phyloP scores from a whole-genome alignment of 805 yeast genomes.

The Diddensiella transvaalensis region DNA sequence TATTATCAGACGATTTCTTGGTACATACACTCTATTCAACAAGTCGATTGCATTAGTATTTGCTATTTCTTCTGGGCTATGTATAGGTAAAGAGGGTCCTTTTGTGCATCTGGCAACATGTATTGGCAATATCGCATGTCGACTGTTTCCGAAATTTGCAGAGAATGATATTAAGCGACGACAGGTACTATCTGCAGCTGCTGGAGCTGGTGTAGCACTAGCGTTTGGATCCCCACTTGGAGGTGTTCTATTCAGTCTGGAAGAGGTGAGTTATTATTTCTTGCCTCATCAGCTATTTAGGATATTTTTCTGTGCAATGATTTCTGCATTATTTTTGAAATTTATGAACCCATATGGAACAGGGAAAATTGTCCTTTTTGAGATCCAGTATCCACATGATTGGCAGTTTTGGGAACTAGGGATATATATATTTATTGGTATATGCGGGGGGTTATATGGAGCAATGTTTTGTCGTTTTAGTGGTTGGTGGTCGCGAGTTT shows the following conservation, averaged over 20 bases:
- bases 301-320: conserved; percentile 53
- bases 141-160: conserved; percentile 45
- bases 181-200: conserved; percentile 53
- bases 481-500: conserved; percentile 41
- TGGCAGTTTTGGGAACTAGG: conserved; percentile 50
- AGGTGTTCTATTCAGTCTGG: conserved; percentile 54
- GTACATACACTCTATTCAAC: conserved; percentile 47
- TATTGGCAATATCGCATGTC: conserved; percentile 51
- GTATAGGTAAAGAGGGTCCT: conserved; percentile 61
- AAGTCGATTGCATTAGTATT: conserved; percentile 48
- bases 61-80: conserved; percentile 55
- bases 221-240: conserved; percentile 62
- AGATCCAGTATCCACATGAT: conserved; percentile 46
- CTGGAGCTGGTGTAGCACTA: conserved; percentile 56
- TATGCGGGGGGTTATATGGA: conserved; percentile 53
- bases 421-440: conserved; percentile 46
- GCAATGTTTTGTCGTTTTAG: conserved; percentile 47
- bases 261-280: conserved; percentile 53
- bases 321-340: conserved; percentile 49
- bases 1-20: conserved; percentile 50
- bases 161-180: conserved; percentile 49
- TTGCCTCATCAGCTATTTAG: conserved; percentile 53
- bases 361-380: conserved; percentile 54
- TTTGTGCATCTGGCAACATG: conserved; percentile 58
- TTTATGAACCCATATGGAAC: conserved; percentile 58